A percentile compares a stretch with the other conserved stretches of the same genome.
phyloP scores from a whole-genome alignment of 306 rosid species.

The Prinsepia uniflora region DNA sequence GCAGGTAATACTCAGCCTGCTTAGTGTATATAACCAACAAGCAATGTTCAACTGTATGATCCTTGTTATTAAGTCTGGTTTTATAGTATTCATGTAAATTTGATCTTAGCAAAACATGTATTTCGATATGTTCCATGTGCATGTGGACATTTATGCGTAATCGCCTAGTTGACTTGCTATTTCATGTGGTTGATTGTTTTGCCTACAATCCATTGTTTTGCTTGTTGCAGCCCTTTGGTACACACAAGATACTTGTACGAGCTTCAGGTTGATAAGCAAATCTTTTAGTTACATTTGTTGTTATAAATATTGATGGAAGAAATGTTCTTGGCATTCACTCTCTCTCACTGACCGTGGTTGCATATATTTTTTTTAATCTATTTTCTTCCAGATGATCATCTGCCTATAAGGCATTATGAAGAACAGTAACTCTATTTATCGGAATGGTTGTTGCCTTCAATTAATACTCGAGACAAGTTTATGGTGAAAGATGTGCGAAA shows the following conservation, averaged over 20 bases:
- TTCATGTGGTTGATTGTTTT: slow-evolving; percentile 20
- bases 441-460: slow-evolving; percentile 77
- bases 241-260: slow-evolving; percentile 64
- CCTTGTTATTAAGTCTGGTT: too few species aligned
- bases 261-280: slow-evolving; percentile 56
- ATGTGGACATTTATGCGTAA: neutral
- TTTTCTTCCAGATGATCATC: slow-evolving; percentile 50
- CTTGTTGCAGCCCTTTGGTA: slow-evolving; percentile 71
- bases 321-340: neutral
- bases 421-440: slow-evolving; percentile 41
- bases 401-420: slow-evolving; percentile 29
- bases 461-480: slow-evolving; percentile 46
- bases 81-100: too few species aligned
- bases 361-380: neutral
- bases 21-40: neutral
- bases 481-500: slow-evolving; percentile 65
- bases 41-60: neutral
- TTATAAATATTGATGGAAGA: neutral
- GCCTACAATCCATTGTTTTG: slow-evolving; percentile 16
- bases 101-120: neutral
- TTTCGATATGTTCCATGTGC: neutral
- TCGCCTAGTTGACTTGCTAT: neutral
- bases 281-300: neutral
- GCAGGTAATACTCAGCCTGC: slow-evolving; percentile 60
- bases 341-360: slow-evolving; percentile 12